Percentiles rank a stretch among this genome's conserved stretches.
Conservation (phyloP, 495 filamentous ascomycete genomes). For the Talaromyces nanjingensis region DNA sequence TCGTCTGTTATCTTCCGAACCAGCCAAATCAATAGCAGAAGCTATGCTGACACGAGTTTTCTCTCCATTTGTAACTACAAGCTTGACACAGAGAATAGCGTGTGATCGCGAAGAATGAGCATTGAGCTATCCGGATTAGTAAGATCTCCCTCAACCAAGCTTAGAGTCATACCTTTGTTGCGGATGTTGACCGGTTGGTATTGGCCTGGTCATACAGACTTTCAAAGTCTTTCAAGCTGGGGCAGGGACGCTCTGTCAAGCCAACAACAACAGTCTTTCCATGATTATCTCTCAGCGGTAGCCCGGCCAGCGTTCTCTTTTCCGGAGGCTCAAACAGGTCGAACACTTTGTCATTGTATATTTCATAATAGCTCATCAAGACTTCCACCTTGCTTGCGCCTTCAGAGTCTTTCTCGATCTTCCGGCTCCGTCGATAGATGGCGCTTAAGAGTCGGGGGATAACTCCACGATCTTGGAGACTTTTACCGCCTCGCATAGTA, state of each 20-base stretch:
- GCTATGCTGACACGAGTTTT: slow-evolving; percentile 71
- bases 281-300: slow-evolving; percentile 85
- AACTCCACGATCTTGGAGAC: slow-evolving; percentile 79
- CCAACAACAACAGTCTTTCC: slow-evolving; percentile 88
- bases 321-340: slow-evolving; percentile 89
- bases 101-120: slow-evolving; percentile 91
- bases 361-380: slow-evolving; percentile 91
- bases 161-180: slow-evolving; percentile 60
- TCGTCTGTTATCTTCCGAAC: slow-evolving; percentile 90
- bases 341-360: slow-evolving; percentile 94
- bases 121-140: slow-evolving; percentile 55
- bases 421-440: slow-evolving; percentile 78
- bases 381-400: slow-evolving; percentile 70
- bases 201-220: slow-evolving; percentile 89
- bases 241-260: slow-evolving; percentile 77
- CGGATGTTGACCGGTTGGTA: slow-evolving; percentile 81
- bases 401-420: slow-evolving; percentile 76
- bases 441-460: slow-evolving; percentile 84
- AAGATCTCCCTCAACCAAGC: background rate
- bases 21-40: slow-evolving; percentile 93
- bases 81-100: slow-evolving; percentile 85
- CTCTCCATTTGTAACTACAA: slow-evolving; percentile 66
- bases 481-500: slow-evolving; percentile 94
- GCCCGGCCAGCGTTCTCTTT: slow-evolving; percentile 75
- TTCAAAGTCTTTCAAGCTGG: slow-evolving; percentile 89